phyloP scores from a whole-genome alignment of 768 basidiomycete species.

The Russula brevipes region DNA sequence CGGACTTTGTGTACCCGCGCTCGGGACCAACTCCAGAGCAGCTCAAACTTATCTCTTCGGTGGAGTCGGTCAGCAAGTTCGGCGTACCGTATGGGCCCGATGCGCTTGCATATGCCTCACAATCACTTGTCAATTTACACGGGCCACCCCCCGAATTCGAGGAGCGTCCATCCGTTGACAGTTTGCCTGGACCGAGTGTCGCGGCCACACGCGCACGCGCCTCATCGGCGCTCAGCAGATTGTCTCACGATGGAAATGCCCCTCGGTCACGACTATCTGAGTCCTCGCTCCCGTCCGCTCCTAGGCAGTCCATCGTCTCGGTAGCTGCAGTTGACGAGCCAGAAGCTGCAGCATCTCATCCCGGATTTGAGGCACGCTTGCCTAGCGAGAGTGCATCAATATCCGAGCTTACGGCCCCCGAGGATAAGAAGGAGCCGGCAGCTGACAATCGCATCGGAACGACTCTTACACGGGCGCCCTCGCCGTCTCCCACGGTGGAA shows the following conservation, averaged over 20 bases:
- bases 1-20: constrained; percentile 65
- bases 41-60: constrained; percentile 61
- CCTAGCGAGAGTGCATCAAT: neutral
- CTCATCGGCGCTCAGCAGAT: constrained; percentile 7
- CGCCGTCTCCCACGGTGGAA: constrained; percentile 15
- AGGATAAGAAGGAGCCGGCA: neutral
- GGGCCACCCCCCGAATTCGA: constrained; percentile 53
- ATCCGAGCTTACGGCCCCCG: neutral
- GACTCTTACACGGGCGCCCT: neutral
- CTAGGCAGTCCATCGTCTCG: neutral
- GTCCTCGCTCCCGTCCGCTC: neutral
- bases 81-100: constrained; percentile 73
- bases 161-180: constrained; percentile 18
- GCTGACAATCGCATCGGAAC: neutral
- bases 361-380: neutral
- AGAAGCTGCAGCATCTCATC: neutral
- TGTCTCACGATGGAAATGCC: neutral
- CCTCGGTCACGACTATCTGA: neutral
- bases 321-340: neutral
- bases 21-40: constrained; percentile 58
- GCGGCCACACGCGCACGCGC: neutral
- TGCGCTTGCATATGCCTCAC: constrained; percentile 56
- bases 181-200: constrained; percentile 10
- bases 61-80: constrained; percentile 62
- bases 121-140: constrained; percentile 39